A percentile compares a stretch with the other conserved stretches of the same genome.
phyloP scores from a whole-genome alignment of 192 early-diverging fungal species.

The Backusella tarrabulga region DNA sequence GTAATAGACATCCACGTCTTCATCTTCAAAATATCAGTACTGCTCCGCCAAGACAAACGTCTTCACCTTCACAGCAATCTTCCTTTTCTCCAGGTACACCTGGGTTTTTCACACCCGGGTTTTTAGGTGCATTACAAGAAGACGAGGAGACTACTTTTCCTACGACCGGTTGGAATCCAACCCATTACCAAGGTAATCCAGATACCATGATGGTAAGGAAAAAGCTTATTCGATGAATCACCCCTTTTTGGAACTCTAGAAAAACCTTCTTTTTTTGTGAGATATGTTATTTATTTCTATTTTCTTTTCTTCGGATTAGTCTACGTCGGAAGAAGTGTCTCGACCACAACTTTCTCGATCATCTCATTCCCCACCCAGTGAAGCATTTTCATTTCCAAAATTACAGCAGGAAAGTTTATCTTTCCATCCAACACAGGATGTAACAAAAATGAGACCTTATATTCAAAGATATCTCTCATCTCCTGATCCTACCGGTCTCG shows the following conservation, averaged over 20 bases:
- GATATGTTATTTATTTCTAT: background rate
- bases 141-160: constrained; percentile 22
- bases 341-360: background rate
- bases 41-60: background rate
- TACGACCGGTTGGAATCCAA: background rate
- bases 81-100: constrained; percentile 53
- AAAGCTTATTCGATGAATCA: background rate
- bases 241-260: no score
- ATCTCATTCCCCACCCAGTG: background rate
- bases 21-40: background rate
- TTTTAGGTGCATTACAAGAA: constrained; percentile 60
- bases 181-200: background rate
- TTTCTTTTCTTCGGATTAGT: background rate
- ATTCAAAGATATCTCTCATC: constrained; percentile 49
- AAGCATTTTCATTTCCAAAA: background rate
- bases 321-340: background rate
- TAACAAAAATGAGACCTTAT: constrained; percentile 33
- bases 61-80: constrained; percentile 8
- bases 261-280: background rate
- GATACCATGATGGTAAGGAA: background rate
- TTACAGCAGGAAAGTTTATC: background rate
- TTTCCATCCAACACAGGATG: background rate
- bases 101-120: constrained; percentile 69
- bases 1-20: background rate
- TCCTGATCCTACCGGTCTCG: constrained; percentile 42